phyloP scores from a whole-genome alignment of 164 flowering plant genomes.

The Echeveria elegans region DNA sequence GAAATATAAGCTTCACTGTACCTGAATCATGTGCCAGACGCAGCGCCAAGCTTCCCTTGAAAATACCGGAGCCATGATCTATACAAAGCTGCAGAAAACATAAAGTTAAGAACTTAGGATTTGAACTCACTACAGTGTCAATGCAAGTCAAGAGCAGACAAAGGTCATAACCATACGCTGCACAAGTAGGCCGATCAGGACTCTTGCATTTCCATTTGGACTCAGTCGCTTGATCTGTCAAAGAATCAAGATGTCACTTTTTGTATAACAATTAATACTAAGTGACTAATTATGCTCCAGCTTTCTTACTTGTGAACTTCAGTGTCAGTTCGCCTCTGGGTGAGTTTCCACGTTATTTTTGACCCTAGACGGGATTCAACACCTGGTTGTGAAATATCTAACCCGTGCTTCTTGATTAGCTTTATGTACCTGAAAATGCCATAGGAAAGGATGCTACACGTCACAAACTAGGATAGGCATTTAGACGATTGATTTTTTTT shows the following conservation, averaged over 20 bases:
- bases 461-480: not conserved
- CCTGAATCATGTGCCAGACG: constrained; percentile 85
- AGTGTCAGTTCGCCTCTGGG: constrained; percentile 56
- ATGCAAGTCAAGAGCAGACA: not conserved
- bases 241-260: constrained; percentile 3
- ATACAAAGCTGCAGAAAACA: constrained; percentile 46
- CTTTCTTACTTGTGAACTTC: constrained; percentile 98
- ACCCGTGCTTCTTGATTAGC: constrained; percentile 73
- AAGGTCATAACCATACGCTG: constrained; percentile 52
- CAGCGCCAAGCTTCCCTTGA: constrained; percentile 80
- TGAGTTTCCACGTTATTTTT: constrained; percentile 70
- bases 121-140: not conserved
- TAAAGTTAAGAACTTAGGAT: not conserved
- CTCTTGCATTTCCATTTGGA: constrained; percentile 71
- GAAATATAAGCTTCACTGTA: constrained; percentile 3
- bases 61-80: constrained; percentile 77
- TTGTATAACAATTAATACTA: not conserved
- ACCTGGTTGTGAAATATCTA: constrained; percentile 95
- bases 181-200: constrained; percentile 87
- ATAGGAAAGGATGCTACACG: constrained; percentile 1
- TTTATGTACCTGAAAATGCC: constrained; percentile 50
- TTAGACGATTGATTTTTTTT: not conserved
- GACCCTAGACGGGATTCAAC: constrained; percentile 48
- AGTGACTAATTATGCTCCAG: not conserved
- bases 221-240: constrained; percentile 57